phyloP scores from a whole-genome alignment of 1,139 yeast species.

The Debaryomycetaceae sp. region DNA sequence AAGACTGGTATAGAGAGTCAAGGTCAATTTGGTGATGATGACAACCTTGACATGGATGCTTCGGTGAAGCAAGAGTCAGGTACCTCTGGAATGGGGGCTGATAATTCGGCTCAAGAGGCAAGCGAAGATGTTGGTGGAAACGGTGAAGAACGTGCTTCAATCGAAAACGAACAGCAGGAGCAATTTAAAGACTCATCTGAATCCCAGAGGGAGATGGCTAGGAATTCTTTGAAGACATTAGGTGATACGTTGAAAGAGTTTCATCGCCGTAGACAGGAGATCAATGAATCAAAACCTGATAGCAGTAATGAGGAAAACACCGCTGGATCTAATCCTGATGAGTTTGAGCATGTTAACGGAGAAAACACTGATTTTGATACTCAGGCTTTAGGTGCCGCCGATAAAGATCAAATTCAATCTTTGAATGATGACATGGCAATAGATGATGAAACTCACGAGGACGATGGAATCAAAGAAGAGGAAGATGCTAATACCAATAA shows the following conservation, averaged over 20 bases:
- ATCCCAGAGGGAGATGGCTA: conserved; percentile 66
- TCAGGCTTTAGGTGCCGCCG: conserved; percentile 91
- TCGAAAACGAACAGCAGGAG: conserved; percentile 42
- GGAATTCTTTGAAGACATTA: conserved; percentile 76
- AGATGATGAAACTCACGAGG: conserved; percentile 52
- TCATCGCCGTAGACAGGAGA: conserved; percentile 87
- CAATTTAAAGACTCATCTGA: conserved; percentile 42
- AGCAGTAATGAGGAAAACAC: conserved; percentile 46
- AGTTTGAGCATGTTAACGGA: conserved; percentile 88
- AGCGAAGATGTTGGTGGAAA: conserved; percentile 67
- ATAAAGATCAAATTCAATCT: conserved; percentile 71
- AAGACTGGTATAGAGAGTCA: conserved; percentile 39
- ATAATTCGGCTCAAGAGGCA: conserved; percentile 62
- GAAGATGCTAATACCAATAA: conserved; percentile 23
- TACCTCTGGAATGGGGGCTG: conserved; percentile 73
- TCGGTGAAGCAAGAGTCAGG: conserved; percentile 75
- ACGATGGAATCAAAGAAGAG: conserved; percentile 16
- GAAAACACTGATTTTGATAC: conserved; percentile 72
- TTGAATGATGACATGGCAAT: conserved; percentile 85
- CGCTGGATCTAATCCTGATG: conserved; percentile 73
- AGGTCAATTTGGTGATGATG: conserved; percentile 52
- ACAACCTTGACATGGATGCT: conserved; percentile 56
- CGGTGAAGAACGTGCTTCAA: conserved; percentile 48
- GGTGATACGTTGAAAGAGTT: conserved; percentile 91
- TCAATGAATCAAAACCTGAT: conserved; percentile 55